These are phyloP conservation scores for Cicer judaicum DNA, from an alignment of 306 rosid species.

Conservation along the genomic window DNA sequence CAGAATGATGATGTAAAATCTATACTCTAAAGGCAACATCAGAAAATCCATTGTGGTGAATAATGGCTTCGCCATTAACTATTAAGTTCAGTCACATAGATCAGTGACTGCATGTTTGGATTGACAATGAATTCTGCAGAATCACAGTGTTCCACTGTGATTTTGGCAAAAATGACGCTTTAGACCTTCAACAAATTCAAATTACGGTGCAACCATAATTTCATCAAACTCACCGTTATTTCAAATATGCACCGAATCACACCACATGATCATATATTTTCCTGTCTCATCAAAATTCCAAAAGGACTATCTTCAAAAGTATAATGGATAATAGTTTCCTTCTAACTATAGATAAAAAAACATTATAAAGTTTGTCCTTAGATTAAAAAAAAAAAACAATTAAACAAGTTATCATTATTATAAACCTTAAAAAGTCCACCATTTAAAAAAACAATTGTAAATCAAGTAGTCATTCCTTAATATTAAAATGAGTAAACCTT, in stretches of 20 bases:
- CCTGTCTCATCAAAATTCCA: constrained; percentile 10
- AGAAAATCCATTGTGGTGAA: not conserved
- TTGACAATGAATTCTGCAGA: too few species aligned
- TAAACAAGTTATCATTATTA: not conserved
- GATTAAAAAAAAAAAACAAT: constrained; percentile 12
- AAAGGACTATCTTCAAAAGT: not conserved
- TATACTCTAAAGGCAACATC: not conserved
- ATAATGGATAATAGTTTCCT: not conserved
- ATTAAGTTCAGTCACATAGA: constrained; percentile 17
- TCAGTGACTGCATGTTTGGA: too few species aligned
- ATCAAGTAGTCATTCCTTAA: constrained; percentile 11
- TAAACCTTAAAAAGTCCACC: constrained; percentile 7
- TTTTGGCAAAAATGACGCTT: too few species aligned
- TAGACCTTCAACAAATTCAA: too few species aligned
- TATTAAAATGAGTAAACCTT: too few species aligned
- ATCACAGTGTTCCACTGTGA: too few species aligned
- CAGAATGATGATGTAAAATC: constrained; percentile 5
- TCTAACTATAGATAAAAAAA: not conserved
- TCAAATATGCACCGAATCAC: not conserved
- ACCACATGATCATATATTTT: constrained; percentile 27
- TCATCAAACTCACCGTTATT: too few species aligned
- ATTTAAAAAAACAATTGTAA: constrained; percentile 20
- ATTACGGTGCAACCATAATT: too few species aligned
- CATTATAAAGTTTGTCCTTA: not conserved
- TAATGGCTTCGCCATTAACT: not conserved